Base-by-base conservation (phyloP, 306 rosid species). In the Dryas alaskensis region DNA sequence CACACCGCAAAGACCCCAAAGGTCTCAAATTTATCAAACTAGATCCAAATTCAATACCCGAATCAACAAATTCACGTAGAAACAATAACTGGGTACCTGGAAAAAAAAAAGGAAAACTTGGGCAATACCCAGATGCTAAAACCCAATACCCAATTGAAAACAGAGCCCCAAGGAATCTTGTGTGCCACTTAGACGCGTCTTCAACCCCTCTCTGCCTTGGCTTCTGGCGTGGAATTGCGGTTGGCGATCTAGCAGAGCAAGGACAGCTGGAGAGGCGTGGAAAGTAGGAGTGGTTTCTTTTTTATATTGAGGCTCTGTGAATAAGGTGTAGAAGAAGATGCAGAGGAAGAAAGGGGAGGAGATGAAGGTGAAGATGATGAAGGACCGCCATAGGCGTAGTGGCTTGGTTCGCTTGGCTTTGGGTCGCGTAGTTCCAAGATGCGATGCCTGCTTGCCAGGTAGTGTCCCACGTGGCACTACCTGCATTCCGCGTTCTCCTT, bases 381-480 rank as follows among this genome's bases (percentile, higher is more conserved):
- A 84, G 81, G 79, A 87, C 81, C 89, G 85, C 89, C 90, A 87
- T 84, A 74, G 79, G 77, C 59, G 80, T 46, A 60, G 82, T 76
- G 79, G 82, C 81, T 69, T 50, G 16, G 55, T 76, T 6, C 13
- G 63, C 54, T 60, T 61, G 60, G 37, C 64, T 12, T 69, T 60
- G 44, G 22, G 67, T 67, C 71, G 78, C 54, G 70, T 77, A 76
- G 67, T 39, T 73, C 82, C 74, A 86, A 87, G 87, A 93, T 86
- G 89, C 87, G 85, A 83, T 89, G 87, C 82, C 85, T 77, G 87
- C 46, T 76, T 73, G 98, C 93, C 96, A 89, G 84, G 97, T 89
- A 83, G 76, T 57, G 77, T 80, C 50, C 66, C 94, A 91, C 96
- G 92, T 87, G 98, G 89, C 96, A 84, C 76, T 57, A 59, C 85